phyloP scores from a whole-genome alignment of 148 eudicot species.

The Rhododendron molle region DNA sequence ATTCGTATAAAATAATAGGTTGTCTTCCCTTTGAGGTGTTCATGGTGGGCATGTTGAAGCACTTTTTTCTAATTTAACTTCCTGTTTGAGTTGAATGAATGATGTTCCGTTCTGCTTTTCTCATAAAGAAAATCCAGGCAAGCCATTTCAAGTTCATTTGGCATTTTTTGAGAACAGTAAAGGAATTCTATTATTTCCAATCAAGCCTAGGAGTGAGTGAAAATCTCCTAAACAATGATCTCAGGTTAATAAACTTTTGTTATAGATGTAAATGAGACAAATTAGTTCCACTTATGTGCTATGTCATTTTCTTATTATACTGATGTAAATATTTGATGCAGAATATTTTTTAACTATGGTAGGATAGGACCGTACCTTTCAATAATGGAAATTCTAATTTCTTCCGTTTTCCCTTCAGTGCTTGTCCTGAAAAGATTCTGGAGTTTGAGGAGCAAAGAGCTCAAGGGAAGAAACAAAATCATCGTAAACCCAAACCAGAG shows the following conservation, averaged over 20 bases:
- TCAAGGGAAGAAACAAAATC: conserved; percentile 51
- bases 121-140: not conserved
- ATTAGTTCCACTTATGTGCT: not conserved
- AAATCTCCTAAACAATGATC: not conserved
- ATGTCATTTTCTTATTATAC: not conserved
- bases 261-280: not conserved
- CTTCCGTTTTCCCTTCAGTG: conserved; percentile 35
- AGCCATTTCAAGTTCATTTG: not conserved
- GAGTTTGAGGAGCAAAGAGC: conserved; percentile 65
- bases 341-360: not conserved
- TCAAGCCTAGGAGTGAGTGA: not conserved
- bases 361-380: not conserved
- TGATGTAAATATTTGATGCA: not conserved
- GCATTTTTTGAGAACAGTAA: not conserved
- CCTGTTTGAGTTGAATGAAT: not conserved
- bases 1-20: not conserved
- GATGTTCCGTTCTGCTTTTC: not conserved
- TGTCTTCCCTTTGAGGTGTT: not conserved
- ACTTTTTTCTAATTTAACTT: not conserved
- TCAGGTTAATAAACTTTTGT: not conserved
- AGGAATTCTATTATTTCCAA: not conserved
- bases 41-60: not conserved
- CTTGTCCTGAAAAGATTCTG: conserved; percentile 79
- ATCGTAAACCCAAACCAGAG: conserved; percentile 45
- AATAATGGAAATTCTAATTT: not conserved